Evolutionary conservation across 768 basidiomycete genomes (phyloP).

Genomic region (Agaricus blazei): DNA sequence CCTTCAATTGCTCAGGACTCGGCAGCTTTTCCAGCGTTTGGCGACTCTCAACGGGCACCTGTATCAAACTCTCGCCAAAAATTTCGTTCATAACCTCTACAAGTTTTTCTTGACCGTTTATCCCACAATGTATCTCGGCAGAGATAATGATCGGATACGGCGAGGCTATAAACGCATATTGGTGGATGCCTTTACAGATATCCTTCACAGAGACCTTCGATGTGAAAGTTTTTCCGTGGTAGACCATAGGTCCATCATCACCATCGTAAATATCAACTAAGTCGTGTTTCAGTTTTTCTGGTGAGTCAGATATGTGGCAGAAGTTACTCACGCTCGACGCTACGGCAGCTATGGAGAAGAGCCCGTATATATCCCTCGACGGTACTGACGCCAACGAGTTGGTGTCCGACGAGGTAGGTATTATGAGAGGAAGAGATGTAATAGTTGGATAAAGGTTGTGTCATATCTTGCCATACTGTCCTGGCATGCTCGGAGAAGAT

Average conservation of each 20-base stretch:
- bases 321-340: constrained; percentile 74
- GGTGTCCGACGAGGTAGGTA: constrained; percentile 84
- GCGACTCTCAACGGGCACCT: constrained; percentile 36
- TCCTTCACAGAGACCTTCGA: constrained; percentile 77
- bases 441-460: constrained; percentile 80
- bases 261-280: constrained; percentile 93
- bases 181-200: constrained; percentile 75
- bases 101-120: constrained; percentile 76
- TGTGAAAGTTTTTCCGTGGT: constrained; percentile 87
- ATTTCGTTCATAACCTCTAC: constrained; percentile 64
- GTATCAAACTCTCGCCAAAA: constrained; percentile 38
- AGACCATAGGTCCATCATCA: constrained; percentile 77
- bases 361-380: constrained; percentile 93
- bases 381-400: constrained; percentile 83
- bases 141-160: constrained; percentile 93
- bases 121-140: constrained; percentile 82
- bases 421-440: constrained; percentile 91
- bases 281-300: background rate
- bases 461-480: constrained; percentile 79
- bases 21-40: constrained; percentile 56
- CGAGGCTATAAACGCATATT: constrained; percentile 87
- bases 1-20: constrained; percentile 79
- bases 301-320: background rate
- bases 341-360: constrained; percentile 84
- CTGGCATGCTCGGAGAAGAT: constrained; percentile 35